A percentile compares a stretch with the other conserved stretches of the same genome.
phyloP scores from a whole-genome alignment of 352 stramenopile species.

The Globisporangium irregulare region DNA sequence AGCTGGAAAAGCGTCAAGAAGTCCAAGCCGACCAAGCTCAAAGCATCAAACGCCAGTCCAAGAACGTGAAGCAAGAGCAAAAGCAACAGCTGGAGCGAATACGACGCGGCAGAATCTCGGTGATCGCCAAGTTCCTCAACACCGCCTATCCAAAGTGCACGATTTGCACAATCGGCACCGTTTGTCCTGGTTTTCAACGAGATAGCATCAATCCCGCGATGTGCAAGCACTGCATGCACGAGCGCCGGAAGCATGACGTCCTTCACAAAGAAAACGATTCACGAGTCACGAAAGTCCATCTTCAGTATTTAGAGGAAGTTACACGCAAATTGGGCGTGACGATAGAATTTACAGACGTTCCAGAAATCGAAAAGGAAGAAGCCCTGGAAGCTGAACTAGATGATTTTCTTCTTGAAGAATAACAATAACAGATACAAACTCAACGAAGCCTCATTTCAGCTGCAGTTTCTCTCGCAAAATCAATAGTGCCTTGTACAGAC shows the following conservation, averaged over 20 bases:
- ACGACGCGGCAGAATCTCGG: constrained; percentile 35
- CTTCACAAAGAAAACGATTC: constrained; percentile 34
- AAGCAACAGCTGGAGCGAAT: constrained; percentile 42
- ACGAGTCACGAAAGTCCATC: constrained; percentile 24
- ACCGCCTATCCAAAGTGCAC: constrained; percentile 55
- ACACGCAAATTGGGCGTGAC: constrained; percentile 49
- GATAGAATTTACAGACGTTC: constrained; percentile 49
- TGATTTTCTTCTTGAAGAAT: constrained; percentile 7
- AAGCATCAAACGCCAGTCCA: constrained; percentile 51
- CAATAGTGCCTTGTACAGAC: neutral
- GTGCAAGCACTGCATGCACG: constrained; percentile 78
- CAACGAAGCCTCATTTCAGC: neutral
- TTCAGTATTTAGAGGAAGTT: constrained; percentile 49
- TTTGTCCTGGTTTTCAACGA: constrained; percentile 74
- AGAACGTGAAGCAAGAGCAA: constrained; percentile 41
- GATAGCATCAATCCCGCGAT: constrained; percentile 64
- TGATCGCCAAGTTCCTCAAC: constrained; percentile 54
- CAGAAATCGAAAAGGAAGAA: constrained; percentile 57
- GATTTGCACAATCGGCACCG: constrained; percentile 58
- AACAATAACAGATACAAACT: neutral
- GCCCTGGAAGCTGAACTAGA: constrained; percentile 51
- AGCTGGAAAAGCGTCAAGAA: constrained; percentile 43
- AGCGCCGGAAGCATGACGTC: constrained; percentile 61
- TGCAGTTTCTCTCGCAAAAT: constrained; percentile 2
- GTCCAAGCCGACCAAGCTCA: constrained; percentile 37